Evolutionary conservation across 1,284 basidiomycete species (phyloP).

Genomic region (Moesziomyces sp.): DNA sequence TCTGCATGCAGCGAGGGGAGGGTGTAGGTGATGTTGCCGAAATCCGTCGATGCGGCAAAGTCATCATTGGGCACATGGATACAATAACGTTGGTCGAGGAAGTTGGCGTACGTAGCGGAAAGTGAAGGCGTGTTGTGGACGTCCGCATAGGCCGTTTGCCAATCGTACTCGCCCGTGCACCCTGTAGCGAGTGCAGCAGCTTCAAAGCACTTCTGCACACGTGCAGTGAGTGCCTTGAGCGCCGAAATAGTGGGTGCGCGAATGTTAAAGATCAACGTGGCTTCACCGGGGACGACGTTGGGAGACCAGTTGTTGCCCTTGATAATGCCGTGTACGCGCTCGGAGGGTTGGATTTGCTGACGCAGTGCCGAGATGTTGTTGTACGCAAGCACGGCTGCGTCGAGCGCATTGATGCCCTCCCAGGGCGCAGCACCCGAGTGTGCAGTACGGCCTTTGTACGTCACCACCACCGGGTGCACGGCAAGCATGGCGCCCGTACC

Average conservation of each 20-base stretch:
- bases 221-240: slow-evolving; percentile 71
- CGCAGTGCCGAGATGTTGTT: slow-evolving; percentile 78
- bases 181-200: slow-evolving; percentile 79
- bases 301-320: slow-evolving; percentile 61
- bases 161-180: slow-evolving; percentile 73
- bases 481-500: slow-evolving; percentile 72
- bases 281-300: slow-evolving; percentile 80
- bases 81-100: slow-evolving; percentile 64
- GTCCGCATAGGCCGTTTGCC: slow-evolving; percentile 64
- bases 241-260: slow-evolving; percentile 76
- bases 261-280: slow-evolving; percentile 76
- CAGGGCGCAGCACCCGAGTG: slow-evolving; percentile 73
- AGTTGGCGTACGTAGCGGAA: slow-evolving; percentile 49
- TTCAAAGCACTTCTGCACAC: slow-evolving; percentile 76
- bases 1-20: slow-evolving; percentile 66
- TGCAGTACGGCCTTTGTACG: slow-evolving; percentile 55
- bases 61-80: slow-evolving; percentile 35
- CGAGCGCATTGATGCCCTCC: slow-evolving; percentile 85
- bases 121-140: slow-evolving; percentile 56
- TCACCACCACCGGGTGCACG: slow-evolving; percentile 45
- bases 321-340: slow-evolving; percentile 70
- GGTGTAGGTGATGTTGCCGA: slow-evolving; percentile 67
- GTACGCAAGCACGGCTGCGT: slow-evolving; percentile 84
- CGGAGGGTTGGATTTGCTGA: slow-evolving; percentile 77
- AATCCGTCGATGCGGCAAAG: slow-evolving; percentile 64